Percentiles rank a stretch among this genome's conserved stretches.
Evolutionary conservation across 1,284 basidiomycete genomes (phyloP).

Genomic region (Agaricales sp.): DNA sequence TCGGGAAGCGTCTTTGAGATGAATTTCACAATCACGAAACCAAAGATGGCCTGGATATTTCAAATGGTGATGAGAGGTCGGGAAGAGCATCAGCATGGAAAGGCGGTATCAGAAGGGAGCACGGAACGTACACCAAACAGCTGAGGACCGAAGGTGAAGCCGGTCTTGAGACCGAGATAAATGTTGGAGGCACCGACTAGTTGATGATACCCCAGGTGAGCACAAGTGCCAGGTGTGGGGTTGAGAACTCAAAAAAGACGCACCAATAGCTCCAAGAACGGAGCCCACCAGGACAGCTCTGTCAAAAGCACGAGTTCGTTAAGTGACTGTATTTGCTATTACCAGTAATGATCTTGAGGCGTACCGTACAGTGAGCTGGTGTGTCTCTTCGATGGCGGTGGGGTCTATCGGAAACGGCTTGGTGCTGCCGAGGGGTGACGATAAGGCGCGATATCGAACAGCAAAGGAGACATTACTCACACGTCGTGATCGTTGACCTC

Average conservation of each 20-base stretch:
- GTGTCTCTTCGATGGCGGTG: conserved; percentile 37
- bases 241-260: too few species aligned
- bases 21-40: conserved; percentile 56
- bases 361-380: conserved; percentile 43
- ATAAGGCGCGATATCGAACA: background rate
- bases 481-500: conserved; percentile 25
- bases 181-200: conserved; percentile 55
- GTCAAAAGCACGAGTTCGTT: background rate
- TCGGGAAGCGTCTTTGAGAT: conserved; percentile 39
- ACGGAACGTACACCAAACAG: conserved; percentile 41
- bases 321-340: too few species aligned
- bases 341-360: too few species aligned
- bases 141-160: conserved; percentile 56
- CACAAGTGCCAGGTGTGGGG: too few species aligned
- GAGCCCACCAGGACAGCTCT: conserved; percentile 52
- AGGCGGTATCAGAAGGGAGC: conserved; percentile 1
- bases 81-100: background rate
- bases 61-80: conserved; percentile 4
- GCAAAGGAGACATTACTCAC: conserved; percentile 16
- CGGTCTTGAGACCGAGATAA: conserved; percentile 63
- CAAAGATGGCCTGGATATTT: conserved; percentile 40
- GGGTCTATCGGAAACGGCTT: conserved; percentile 43
- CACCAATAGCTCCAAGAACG: conserved; percentile 44
- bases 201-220: too few species aligned
- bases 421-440: background rate